Evolutionary conservation across 164 flowering plant genomes (phyloP).

Genomic region (Aristolochia contorta): DNA sequence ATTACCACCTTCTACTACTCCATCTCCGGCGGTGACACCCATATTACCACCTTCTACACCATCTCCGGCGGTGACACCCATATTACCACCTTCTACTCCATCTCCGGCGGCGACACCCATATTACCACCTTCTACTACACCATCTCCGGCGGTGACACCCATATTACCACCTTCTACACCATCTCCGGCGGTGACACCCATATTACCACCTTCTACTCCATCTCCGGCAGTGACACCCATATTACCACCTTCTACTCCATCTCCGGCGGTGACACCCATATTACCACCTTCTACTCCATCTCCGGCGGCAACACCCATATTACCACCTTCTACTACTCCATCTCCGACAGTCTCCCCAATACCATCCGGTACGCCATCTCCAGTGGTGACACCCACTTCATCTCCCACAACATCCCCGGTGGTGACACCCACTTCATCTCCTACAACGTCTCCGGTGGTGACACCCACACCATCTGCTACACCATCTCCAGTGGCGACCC

Average conservation of each 20-base stretch:
- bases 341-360: not conserved
- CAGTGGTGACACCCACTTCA: not conserved
- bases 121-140: too few relatives aligned
- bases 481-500: not conserved
- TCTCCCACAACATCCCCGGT: not conserved
- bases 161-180: not conserved
- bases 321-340: not conserved
- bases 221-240: not conserved
- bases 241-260: too few relatives aligned
- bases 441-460: not conserved
- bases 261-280: not conserved
- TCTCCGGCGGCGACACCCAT: not conserved
- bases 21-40: constrained; percentile 1
- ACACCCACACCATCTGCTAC: not conserved
- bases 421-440: too few relatives aligned
- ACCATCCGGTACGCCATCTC: not conserved
- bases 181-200: not conserved
- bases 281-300: not conserved
- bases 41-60: not conserved
- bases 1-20: not conserved
- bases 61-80: not conserved
- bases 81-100: too few relatives aligned
- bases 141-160: not conserved
- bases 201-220: not conserved
- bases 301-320: not conserved